Percentiles rank a stretch among this genome's conserved stretches.
Evolutionary conservation across 2,329 filamentous ascomycete species (phyloP).

Genomic region (Fonsecaea pedrosoi): DNA sequence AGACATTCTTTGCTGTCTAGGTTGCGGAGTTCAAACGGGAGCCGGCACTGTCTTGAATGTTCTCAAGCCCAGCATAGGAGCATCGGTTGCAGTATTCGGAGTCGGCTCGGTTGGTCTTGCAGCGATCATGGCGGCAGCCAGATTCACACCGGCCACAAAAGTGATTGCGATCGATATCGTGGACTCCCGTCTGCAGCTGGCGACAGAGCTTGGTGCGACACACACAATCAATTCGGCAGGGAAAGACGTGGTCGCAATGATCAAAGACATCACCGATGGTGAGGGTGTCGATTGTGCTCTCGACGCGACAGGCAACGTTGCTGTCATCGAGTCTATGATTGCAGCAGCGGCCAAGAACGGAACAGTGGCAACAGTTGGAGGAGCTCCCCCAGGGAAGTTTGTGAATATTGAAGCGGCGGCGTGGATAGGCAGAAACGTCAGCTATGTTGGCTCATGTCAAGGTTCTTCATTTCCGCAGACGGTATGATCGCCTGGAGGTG

Average conservation of each 20-base stretch:
- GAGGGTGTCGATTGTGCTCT: conserved; percentile 29
- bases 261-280: conserved; percentile 39
- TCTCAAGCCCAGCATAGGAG: conserved; percentile 20
- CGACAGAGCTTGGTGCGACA: conserved; percentile 54
- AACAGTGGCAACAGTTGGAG: conserved; percentile 27
- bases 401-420: conserved; percentile 10
- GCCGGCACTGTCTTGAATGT: conserved; percentile 38
- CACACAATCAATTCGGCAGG: conserved; percentile 46
- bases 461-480: conserved; percentile 23
- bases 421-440: conserved; percentile 12
- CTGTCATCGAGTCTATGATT: conserved; percentile 26
- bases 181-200: conserved; percentile 50
- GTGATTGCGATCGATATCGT: conserved; percentile 57
- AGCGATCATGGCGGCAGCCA: conserved; percentile 43
- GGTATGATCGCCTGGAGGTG: background rate
- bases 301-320: conserved; percentile 27
- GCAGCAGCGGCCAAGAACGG: conserved; percentile 12
- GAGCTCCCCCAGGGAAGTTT: conserved; percentile 15
- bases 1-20: conserved; percentile 39
- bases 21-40: conserved; percentile 42
- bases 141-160: conserved; percentile 32
- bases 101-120: conserved; percentile 44
- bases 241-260: conserved; percentile 38
- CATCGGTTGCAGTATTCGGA: conserved; percentile 43
- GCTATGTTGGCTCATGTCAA: conserved; percentile 25